Evolutionary conservation across 176 grass and related monocot genomes (phyloP), one percentile per base, ranked within the genome.

Genomic region (Carex scoparia): DNA sequence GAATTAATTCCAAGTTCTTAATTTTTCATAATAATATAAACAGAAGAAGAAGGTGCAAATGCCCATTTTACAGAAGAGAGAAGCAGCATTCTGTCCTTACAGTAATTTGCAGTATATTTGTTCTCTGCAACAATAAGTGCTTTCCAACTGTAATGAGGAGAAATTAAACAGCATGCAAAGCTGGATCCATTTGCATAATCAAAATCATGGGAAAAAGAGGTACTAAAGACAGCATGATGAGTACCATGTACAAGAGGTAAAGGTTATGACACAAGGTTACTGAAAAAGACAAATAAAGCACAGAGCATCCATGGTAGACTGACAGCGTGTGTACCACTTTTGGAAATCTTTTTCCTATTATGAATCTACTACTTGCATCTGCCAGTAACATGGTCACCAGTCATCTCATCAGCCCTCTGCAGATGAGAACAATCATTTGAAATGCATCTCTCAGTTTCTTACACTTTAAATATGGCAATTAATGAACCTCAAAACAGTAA

Each of bases 341-440:
- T 53, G 8, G 28, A 18, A 79, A 58, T 53, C 53, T 58, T 30
- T 35, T 79, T 57, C 10, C 71, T 75, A 79, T 58, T 79, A 79
- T 33, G 53, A 79, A 18, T 57, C 53, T 33, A 58, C 6, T 79
- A 58, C 53, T 58, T 33, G 30, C 74, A 79, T 58, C 51, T 79
- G 51, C 74, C 51, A 12, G 33, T 58, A 79, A 57, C 28, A 79
- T 79, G 53, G 27, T 33, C 27, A 56, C 73, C 19, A 32, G 73
- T 14, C 42, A 51, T 23, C 19, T 54, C 35, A 56, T 32, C 8
- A 6, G 14, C 51, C 28, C 53, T 79, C 74, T 57, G 49, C 73
- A 77, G 12, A 15, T 56, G 18, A 23, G n/a, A 77, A 56, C 8
- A 79, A 79, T 79, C 57, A 78, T 35, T 58, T 57, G 74, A 78